Percentiles rank a stretch among this genome's conserved stretches.
phyloP scores from a whole-genome alignment of 2,329 filamentous ascomycete species.

The Diaporthe vaccinii region DNA sequence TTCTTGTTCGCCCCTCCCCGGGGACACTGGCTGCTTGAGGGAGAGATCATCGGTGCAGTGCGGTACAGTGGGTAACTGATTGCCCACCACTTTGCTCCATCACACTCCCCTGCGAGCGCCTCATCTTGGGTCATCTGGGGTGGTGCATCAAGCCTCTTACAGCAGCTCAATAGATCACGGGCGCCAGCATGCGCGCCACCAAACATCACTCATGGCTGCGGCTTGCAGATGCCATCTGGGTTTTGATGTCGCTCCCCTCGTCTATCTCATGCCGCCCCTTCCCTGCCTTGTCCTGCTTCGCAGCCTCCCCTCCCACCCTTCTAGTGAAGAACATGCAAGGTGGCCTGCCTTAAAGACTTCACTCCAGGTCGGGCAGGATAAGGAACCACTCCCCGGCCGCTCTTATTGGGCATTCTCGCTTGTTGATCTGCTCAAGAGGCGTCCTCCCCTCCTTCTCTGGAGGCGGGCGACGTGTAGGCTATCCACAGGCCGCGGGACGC shows the following conservation, averaged over 20 bases:
- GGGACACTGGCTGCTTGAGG: conserved; percentile 1
- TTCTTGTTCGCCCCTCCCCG: neutral
- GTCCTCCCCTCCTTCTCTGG: neutral
- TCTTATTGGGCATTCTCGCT: conserved; percentile 13
- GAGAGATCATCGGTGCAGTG: conserved; percentile 17
- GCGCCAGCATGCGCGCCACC: conserved; percentile 37
- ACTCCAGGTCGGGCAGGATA: conserved; percentile 6
- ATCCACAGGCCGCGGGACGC: conserved; percentile 24
- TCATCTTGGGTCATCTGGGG: conserved; percentile 37
- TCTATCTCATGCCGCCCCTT: conserved; percentile 8
- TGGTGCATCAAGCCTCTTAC: conserved; percentile 40
- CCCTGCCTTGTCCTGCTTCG: conserved; percentile 2
- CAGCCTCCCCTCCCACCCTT: neutral
- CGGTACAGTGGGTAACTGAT: neutral
- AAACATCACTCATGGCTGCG: conserved; percentile 31
- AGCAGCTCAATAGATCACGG: conserved; percentile 41
- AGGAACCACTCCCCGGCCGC: neutral
- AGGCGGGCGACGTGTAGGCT: conserved; percentile 31
- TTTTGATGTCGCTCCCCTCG: neutral
- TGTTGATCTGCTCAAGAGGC: conserved; percentile 9
- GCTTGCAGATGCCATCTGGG: conserved; percentile 36
- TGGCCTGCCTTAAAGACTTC: conserved; percentile 15
- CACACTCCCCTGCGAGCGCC: conserved; percentile 33
- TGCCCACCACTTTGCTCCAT: conserved; percentile 16
- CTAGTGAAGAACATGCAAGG: neutral